These are phyloP conservation scores for Phytophthora quininea DNA, from an alignment of 352 stramenopile genomes.

Conservation along the genomic window DNA sequence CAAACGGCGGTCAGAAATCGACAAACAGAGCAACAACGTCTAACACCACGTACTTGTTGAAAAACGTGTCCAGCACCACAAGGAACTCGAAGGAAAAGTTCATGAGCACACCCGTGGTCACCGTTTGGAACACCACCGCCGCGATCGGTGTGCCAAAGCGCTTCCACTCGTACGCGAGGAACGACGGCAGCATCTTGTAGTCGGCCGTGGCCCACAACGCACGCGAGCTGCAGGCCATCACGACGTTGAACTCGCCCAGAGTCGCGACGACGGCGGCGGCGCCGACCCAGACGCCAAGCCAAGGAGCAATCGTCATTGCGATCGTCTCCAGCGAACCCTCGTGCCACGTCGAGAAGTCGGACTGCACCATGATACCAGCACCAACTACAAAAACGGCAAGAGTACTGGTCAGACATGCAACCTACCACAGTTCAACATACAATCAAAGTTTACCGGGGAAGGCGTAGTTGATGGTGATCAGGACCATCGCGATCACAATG, in stretches of 20 bases:
- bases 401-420: slow-evolving; percentile 1
- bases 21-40: background rate
- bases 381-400: slow-evolving; percentile 43
- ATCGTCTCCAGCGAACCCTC: slow-evolving; percentile 81
- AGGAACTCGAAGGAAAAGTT: slow-evolving; percentile 86
- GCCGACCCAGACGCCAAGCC: slow-evolving; percentile 84
- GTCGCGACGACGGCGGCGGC: slow-evolving; percentile 78
- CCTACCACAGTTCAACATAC: background rate
- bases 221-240: slow-evolving; percentile 85
- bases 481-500: slow-evolving; percentile 78
- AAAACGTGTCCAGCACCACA: slow-evolving; percentile 85
- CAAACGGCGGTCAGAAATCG: slow-evolving; percentile 12
- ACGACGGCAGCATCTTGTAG: slow-evolving; percentile 85
- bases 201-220: slow-evolving; percentile 82
- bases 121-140: slow-evolving; percentile 75
- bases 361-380: slow-evolving; percentile 78
- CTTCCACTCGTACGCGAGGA: slow-evolving; percentile 66
- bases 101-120: slow-evolving; percentile 82
- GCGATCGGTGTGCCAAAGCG: slow-evolving; percentile 83
- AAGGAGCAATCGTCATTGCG: slow-evolving; percentile 71
- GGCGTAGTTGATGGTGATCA: slow-evolving; percentile 88
- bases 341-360: slow-evolving; percentile 71
- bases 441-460: slow-evolving; percentile 57
- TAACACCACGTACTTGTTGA: slow-evolving; percentile 79
- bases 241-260: slow-evolving; percentile 86